phyloP scores from a whole-genome alignment of 2,329 filamentous ascomycete species.

The Ophiostoma ulmi region DNA sequence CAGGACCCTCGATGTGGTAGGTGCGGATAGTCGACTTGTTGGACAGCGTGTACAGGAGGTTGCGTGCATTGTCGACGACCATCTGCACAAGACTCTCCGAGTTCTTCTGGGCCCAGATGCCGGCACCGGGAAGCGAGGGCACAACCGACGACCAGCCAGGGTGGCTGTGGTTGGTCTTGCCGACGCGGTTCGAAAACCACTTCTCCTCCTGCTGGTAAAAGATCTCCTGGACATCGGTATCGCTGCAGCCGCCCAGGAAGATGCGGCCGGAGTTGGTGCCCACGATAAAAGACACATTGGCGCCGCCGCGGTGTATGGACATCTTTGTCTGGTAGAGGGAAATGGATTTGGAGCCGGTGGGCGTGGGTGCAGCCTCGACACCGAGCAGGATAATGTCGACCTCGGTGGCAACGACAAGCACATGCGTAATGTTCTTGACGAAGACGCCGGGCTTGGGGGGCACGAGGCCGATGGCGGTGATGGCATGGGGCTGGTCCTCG shows the following conservation, averaged over 20 bases:
- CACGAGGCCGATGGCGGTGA: constrained; percentile 85
- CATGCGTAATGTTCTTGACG: constrained; percentile 74
- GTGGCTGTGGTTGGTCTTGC: constrained; percentile 82
- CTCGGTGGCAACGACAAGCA: constrained; percentile 83
- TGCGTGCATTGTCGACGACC: constrained; percentile 80
- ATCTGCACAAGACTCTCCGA: constrained; percentile 70
- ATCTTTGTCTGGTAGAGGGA: constrained; percentile 85
- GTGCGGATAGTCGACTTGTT: constrained; percentile 83
- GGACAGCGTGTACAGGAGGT: constrained; percentile 86
- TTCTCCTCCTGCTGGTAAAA: constrained; percentile 96
- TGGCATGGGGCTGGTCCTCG: constrained; percentile 81
- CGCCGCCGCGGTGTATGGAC: constrained; percentile 68
- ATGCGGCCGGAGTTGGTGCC: constrained; percentile 83
- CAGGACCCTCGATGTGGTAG: constrained; percentile 71
- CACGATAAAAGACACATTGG: constrained; percentile 71
- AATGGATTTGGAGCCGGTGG: constrained; percentile 66
- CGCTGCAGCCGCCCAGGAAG: constrained; percentile 77
- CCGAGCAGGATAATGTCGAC: constrained; percentile 83
- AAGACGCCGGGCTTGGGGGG: constrained; percentile 84
- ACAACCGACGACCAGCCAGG: constrained; percentile 65
- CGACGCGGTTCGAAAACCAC: constrained; percentile 87
- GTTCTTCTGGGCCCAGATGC: constrained; percentile 46
- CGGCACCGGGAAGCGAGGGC: constrained; percentile 42
- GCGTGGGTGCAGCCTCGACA: constrained; percentile 61
- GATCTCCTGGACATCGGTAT: constrained; percentile 87